Percentiles rank a stretch among this genome's conserved stretches.
Conservation (phyloP, 257 asterid species). For the Solanum chiquidenum region DNA sequence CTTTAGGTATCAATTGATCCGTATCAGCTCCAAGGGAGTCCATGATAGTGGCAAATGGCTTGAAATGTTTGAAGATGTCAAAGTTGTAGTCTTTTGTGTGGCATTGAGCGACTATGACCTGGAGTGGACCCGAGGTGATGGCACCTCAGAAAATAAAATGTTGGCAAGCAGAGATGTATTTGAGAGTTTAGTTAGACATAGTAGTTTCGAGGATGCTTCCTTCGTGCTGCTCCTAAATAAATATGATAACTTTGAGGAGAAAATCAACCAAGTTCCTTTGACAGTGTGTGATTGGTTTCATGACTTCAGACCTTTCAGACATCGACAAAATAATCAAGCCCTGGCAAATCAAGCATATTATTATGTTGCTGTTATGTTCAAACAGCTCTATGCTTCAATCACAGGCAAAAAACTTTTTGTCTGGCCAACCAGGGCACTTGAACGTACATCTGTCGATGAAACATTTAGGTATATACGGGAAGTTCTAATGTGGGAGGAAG, state of each 20-base stretch:
- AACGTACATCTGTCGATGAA: conserved; percentile 37
- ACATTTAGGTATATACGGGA: conserved; percentile 40
- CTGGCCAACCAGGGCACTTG: conserved; percentile 25
- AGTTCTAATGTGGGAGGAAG: conserved; percentile 55
- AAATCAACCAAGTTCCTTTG: conserved; percentile 42
- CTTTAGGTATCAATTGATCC: conserved; percentile 51
- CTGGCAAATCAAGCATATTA: conserved; percentile 51
- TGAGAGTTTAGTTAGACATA: conserved; percentile 22
- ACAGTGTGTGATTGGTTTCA: conserved; percentile 56
- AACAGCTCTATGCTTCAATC: conserved; percentile 36
- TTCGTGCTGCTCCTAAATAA: conserved; percentile 56
- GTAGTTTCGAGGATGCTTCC: conserved; percentile 32
- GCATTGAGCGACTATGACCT: conserved; percentile 49
- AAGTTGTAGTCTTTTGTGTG: conserved; percentile 34
- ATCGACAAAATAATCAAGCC: conserved; percentile 20
- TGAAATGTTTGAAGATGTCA: conserved; percentile 49
- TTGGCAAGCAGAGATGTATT: conserved; percentile 37
- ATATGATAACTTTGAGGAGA: conserved; percentile 42
- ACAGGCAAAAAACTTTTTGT: conserved; percentile 59
- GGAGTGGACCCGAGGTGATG: conserved; percentile 8
- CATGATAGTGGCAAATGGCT: conserved; percentile 39
- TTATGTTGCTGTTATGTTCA: conserved; percentile 49
- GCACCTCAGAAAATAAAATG: conserved; percentile 40
- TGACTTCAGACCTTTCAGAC: conserved; percentile 49
- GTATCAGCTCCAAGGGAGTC: conserved; percentile 31